Base-by-base conservation (phyloP, 2,329 filamentous ascomycete genomes). In the Fusarium brevicatenulatum region DNA sequence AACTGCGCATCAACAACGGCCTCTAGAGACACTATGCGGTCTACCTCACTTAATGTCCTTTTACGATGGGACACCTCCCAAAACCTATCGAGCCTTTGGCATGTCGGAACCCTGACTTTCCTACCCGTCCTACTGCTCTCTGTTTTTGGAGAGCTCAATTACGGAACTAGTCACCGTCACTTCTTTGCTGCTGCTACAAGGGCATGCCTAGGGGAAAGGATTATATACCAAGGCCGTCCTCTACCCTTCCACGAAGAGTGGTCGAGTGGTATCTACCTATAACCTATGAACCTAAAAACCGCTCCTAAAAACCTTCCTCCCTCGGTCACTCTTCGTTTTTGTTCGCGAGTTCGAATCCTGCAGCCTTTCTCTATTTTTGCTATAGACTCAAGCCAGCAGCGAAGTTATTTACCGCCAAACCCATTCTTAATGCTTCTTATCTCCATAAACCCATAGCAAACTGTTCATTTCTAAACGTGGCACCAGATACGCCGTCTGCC, bases 251-350 rank as follows among this genome's bases (percentile, higher is more conserved):
- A n/a, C 43, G 65, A 69, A 42, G 66, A 69, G 66, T 68, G 64
- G 64, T 25, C 57, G 50, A 68, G 50, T 44, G 44, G 66, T 46
- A 50, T 54, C 66, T 56, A 56, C 66, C 50, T 68, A 42, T n/a
- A 25, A 61, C 62, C 52, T 53, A 40, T 25, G n/a, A 60, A 53
- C 34, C 46, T 60, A 19, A 32, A 52, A 46, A 21, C 36, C 36
- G 36, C 30, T 28, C 63, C 53, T 67, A 39, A 42, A 39, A 59
- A 13, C 11, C n/a, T 28, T 53, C 53, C 37, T 42, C 34, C 53
- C 28, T 46, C 36, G 54, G 23, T 30, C 40, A 68, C 46, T 68
- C 54, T 53, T 67, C 37, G 36, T 54, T 68, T 67, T 67, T 66
- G 21, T n/a, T 23, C 23, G 13, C 52, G 13, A 18, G 46, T 62